Evolutionary conservation across 148 eudicot species (phyloP), one percentile per base, ranked within the genome.

Genomic region (Pouteria glomerata): DNA sequence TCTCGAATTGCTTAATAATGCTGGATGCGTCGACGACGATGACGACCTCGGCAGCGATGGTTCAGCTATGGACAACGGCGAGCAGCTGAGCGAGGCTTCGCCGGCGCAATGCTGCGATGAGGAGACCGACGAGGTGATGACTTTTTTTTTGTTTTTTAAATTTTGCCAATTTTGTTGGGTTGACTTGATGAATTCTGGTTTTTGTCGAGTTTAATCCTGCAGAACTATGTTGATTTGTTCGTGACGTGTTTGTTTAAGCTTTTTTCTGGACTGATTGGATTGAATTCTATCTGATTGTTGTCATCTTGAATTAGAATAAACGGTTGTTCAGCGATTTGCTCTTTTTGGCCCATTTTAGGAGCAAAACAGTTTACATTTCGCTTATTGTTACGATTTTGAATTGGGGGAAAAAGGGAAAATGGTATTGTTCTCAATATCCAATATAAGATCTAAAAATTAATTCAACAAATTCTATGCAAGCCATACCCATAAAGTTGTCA

Each of bases 1-100:
- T 76, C 87, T 91, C 13, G 78, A 87, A 69, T 78, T 83, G 64
- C 82, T 89, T 18, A 77, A 80, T 27, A 58, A 61, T 48, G 61
- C 71, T 18, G 79, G n/a, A n/a, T n/a, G n/a, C n/a, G n/a, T n/a
- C n/a, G n/a, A n/a, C n/a, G n/a, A n/a, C n/a, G n/a, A 76, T 44
- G 80, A 56, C 48, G 53, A 45, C 59, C 74, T 71, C 31, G 75
- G 37, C 51, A 72, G 50, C 61, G 67, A 57, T 69, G 81, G 44
- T 11, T 72, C 13, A 27, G 26, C 39, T 3, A 15, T 55, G 1
- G 14, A 27, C 7, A n/a, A 11, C 47, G 70, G 26, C 16, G 78
- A 45, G 35, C 59, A 41, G 35, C 71, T 67, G 61, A 74, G 24
- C 27, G 72, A 42, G 51, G 74, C 34, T 23, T 69, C 84, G 34